Base-by-base conservation (phyloP, 129 eudicot species). In the Logfia minima region DNA sequence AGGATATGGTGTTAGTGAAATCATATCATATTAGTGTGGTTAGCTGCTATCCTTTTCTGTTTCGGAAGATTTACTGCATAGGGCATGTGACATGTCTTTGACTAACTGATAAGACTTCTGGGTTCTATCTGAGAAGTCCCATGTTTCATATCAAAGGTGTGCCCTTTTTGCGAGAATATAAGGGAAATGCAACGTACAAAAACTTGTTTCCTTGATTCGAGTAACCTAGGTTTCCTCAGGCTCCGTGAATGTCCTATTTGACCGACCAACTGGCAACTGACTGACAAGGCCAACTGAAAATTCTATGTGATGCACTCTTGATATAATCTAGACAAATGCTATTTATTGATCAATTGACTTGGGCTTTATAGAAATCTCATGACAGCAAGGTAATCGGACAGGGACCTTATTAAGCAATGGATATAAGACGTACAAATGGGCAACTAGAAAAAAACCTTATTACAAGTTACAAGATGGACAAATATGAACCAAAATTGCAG, bases 1-100 rank as follows among this genome's bases (percentile, higher is more conserved):
- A 72, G 77, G 77, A 32, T 35, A 35, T 72, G 67, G 35, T 52
- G 22, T 31, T 72, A 72, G 66, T 55, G 76, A 8, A 67, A 26
- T 48, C 62, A 24, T 21, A 43, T 43, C 28, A 19, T 56, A 31
- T 32, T 19, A 24, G 6, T 10, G 28, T 24, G 43, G 69, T 64
- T n/a, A n/a, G 63, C 3, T 55, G 23, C 61, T 58, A 58, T 19
- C 13, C 21, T 58, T 7, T 31, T 18, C 70, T 1, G 5, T 65
- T 65, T 29, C 4, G 2, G 21, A 64, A 28, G 68, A 24, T 28
- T 13, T 3, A 48, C 55, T 14, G 34, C n/a, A 64, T 64, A 9
- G 41, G 68, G 68, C 39, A 64, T 28, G 10, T 64, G 68, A 29
- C 41, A 64, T 28, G 10, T 64, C 41, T 28, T 28, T 64, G 70